These are phyloP conservation scores for sweet orange (Citrus sinensis) DNA, from an alignment of 345 rosid species.

Conservation along the genomic window DVS_A1.0 CM039165.1:26582001-26582500, in stretches of 20 bases:
- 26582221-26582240: neutral
- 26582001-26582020: neutral
- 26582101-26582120: neutral
- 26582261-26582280: too few relatives aligned
- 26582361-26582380: too few relatives aligned
- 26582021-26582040: neutral
- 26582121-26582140: neutral
- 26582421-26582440: neutral
- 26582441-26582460: too few relatives aligned
- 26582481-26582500: too few relatives aligned
- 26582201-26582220: neutral
- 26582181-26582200: neutral
- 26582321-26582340: too few relatives aligned
- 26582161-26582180: neutral
- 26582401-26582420: neutral
- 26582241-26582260: too few relatives aligned
- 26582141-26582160: too few relatives aligned
- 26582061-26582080: neutral
- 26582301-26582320: too few relatives aligned
- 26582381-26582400: neutral
- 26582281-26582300: too few relatives aligned
- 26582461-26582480: too few relatives aligned
- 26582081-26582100: neutral
- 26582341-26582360: neutral
- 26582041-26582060: neutral